Conservation (phyloP, 352 stramenopile species). For the Pythium oligandrum region DNA sequence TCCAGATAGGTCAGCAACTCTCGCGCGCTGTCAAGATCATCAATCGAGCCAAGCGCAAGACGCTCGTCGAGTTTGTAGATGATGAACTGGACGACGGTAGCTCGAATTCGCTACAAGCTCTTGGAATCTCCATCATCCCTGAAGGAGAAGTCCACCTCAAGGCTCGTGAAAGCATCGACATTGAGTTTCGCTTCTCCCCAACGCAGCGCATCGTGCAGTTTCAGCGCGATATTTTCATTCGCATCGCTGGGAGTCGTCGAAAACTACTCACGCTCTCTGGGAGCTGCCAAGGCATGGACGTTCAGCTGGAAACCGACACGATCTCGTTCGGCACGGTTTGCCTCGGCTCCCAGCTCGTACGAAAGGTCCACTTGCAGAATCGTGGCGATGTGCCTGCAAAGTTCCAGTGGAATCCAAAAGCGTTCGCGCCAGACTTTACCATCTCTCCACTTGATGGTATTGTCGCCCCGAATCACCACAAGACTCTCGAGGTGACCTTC, state of each 20-base stretch:
- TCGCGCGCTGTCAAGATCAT: slow-evolving; percentile 73
- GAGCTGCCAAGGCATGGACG: slow-evolving; percentile 88
- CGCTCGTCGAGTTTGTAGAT: slow-evolving; percentile 55
- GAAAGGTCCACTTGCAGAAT: slow-evolving; percentile 88
- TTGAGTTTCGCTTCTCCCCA: slow-evolving; percentile 75
- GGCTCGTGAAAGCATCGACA: slow-evolving; percentile 67
- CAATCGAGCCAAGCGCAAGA: slow-evolving; percentile 82
- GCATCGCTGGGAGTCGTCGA: slow-evolving; percentile 55
- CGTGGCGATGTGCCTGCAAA: slow-evolving; percentile 84
- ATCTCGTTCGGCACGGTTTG: slow-evolving; percentile 90
- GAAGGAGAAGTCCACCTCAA: slow-evolving; percentile 56
- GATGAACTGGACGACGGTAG: not conserved
- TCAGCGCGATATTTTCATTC: slow-evolving; percentile 57
- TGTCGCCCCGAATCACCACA: slow-evolving; percentile 80
- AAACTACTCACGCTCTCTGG: slow-evolving; percentile 82
- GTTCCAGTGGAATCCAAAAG: slow-evolving; percentile 79
- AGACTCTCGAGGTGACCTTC: slow-evolving; percentile 89
- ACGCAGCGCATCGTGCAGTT: slow-evolving; percentile 61
- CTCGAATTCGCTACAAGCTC: slow-evolving; percentile 24
- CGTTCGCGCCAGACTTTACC: slow-evolving; percentile 79
- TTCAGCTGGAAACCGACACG: slow-evolving; percentile 85
- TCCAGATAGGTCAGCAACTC: slow-evolving; percentile 79
- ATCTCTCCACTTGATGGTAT: slow-evolving; percentile 80
- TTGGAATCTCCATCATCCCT: slow-evolving; percentile 68
- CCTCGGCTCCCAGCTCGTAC: slow-evolving; percentile 76